Evolutionary conservation across 2,329 filamentous ascomycete species (phyloP), one percentile per base, ranked within the genome.

Genomic region (Trichoderma sp.): DNA sequence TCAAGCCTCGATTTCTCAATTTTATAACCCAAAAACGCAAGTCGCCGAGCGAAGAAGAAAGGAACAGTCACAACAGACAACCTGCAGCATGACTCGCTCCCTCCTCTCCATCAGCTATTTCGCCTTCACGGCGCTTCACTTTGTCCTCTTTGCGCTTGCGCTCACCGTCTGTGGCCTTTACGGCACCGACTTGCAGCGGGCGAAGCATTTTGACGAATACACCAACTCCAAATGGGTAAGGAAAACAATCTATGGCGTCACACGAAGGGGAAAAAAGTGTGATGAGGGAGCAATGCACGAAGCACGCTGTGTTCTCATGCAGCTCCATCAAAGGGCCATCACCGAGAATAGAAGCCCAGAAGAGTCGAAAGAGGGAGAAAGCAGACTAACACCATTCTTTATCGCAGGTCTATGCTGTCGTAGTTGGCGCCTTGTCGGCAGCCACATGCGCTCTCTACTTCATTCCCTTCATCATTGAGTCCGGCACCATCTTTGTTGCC

Each of bases 151-250:
- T 76, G 85, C 92, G 69, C 85, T 96, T 72, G 92, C 89, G 16
- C 81, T 97, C 69, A 87, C 91, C 1, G 91, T 96, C 67, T 89
- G 91, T 72, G 94, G 91, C 0, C 87, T 97, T 24, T 97, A 96
- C 73, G 92, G 89, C 43, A 80, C 85, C 29, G 91, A 95, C 76
- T 81, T 96, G 6, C 80, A 87, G 70, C 79, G 80, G 27, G 87
- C 88, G 0, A 77, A 81, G 47, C 80, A 87, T 21, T 77, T 82
- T 5, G 77, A 83, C 66, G 82, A 82, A 52, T 85, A 87, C 71
- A 78, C 82, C 2, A 87, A 92, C 75, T 83, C 87, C 3, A 91
- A 89, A 86, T 96, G 91, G 91, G 89, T 93, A 79, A 74, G 85
- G 64, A 16, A 1, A 49, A 29, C 29, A 19, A 33, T 16, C 21